These are phyloP conservation scores for Ormosia emarginata DNA, from an alignment of 306 rosid genomes.

Conservation along the genomic window DNA sequence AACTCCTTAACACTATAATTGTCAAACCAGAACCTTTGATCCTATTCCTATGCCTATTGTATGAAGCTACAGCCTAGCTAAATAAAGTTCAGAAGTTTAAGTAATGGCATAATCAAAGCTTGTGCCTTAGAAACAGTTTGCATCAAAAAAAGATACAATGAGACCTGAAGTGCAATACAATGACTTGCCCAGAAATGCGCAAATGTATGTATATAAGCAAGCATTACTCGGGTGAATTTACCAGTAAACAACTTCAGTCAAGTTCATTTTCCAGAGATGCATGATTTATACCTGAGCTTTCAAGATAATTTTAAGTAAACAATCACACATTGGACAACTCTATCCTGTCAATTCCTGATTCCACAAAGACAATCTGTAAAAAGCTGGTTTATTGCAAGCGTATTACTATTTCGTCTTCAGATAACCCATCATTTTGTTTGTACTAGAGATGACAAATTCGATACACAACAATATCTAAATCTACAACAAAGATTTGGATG, in stretches of 20 bases:
- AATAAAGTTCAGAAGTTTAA: not conserved
- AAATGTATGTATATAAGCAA: not conserved
- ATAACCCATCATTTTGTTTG: slow-evolving; percentile 11
- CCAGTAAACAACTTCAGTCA: not conserved
- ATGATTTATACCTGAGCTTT: not conserved
- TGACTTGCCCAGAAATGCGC: not conserved
- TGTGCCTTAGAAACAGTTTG: not conserved
- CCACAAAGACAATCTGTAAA: not conserved
- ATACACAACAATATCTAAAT: not conserved
- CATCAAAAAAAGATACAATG: not conserved
- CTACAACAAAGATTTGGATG: not conserved
- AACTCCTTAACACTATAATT: not conserved
- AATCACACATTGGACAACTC: not conserved
- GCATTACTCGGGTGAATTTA: not conserved
- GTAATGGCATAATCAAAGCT: slow-evolving; percentile 2
- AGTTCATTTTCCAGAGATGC: not conserved
- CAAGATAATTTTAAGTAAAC: slow-evolving; percentile 4
- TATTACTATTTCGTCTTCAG: not conserved
- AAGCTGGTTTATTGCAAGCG: not conserved
- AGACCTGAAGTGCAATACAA: slow-evolving; percentile 5
- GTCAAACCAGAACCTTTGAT: slow-evolving; percentile 3
- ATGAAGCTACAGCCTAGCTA: slow-evolving; percentile 9
- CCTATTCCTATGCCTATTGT: not conserved
- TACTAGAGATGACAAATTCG: not conserved
- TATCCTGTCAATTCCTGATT: not conserved